Conservation (phyloP, 2,329 filamentous ascomycete genomes). For the Mycosphaerella sp. region DNA sequence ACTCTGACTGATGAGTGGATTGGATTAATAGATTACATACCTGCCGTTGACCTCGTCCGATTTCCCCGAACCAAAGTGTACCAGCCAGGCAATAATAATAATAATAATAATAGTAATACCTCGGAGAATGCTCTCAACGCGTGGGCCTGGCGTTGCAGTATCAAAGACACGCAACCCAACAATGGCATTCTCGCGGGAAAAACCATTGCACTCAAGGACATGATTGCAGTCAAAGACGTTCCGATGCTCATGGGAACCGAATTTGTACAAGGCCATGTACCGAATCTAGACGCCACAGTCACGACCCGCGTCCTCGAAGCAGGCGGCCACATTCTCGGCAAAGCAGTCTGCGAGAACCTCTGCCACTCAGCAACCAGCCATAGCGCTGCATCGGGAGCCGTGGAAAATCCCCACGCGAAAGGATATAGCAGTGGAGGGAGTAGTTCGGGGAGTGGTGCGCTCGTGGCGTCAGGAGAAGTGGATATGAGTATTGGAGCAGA, state of each 20-base stretch:
- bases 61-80: background rate
- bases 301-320: conserved; percentile 40
- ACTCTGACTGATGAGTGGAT: background rate
- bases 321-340: conserved; percentile 41
- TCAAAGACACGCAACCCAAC: conserved; percentile 29
- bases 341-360: conserved; percentile 47
- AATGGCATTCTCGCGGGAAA: conserved; percentile 35
- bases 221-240: conserved; percentile 42
- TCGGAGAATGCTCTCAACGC: conserved; percentile 36
- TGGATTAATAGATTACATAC: background rate
- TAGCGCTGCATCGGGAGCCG: conserved; percentile 29
- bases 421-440: conserved; percentile 47
- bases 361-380: conserved; percentile 23
- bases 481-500: conserved; percentile 37
- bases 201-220: conserved; percentile 44
- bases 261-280: conserved; percentile 35
- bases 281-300: conserved; percentile 42
- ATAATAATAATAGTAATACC: no score
- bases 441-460: conserved; percentile 39
- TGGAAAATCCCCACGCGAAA: conserved; percentile 40
- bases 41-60: background rate
- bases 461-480: conserved; percentile 39
- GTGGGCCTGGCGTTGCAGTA: conserved; percentile 41
- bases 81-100: conserved; percentile 1
- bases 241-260: conserved; percentile 42